Evolutionary conservation across 2,329 filamentous ascomycete genomes (phyloP), one percentile per base, ranked within the genome.

Genomic region (Calonectria honghensis): DNA sequence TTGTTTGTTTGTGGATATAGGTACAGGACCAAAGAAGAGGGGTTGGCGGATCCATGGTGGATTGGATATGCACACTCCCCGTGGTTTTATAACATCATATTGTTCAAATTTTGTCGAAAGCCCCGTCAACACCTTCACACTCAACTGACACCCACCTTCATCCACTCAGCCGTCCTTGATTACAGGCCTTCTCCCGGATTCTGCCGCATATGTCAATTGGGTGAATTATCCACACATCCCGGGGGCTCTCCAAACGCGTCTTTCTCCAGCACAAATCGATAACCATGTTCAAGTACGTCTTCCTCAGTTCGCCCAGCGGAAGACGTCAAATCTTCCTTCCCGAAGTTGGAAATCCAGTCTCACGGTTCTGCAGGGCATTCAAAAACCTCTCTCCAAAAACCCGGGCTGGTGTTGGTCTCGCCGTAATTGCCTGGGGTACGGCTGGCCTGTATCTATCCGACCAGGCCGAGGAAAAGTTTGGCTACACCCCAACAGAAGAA

Each of bases 391-490:
- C 93, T 4, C 90, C 93, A 24, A 93, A 91, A 79, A 93, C 94
- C 31, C 94, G 94, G 72, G 86, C 95, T 52, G 86, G 93, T 63
- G 89, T 98, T 76, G 96, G 96, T 79, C 83, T 92, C 64, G 94
- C 92, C 79, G 86, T 98, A 78, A 91, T 98, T 81, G 91, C 91
- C 41, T 98, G 95, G 91, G 95, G 95, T 18, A 86, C 88, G 51
- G 86, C 92, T 51, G 96, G 95, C 20, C 89, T 97, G n/a, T 93
- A 93, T 82, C 82, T 94, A 24, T 92, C 94, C 6, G 94, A 96
- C 82, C 89, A 89, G 72, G 92, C 93, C 20, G 96, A 96, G 85
- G 90, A 94, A 82, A 92, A 90, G 52, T 90, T 96, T 75, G 94
- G 94, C 9, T 90, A 95, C 84, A 92, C 90, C 50, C 91, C 96